Evolutionary conservation across 108 stramenopile species (phyloP).

Genomic region (Aureococcus anophagefferens): DNA sequence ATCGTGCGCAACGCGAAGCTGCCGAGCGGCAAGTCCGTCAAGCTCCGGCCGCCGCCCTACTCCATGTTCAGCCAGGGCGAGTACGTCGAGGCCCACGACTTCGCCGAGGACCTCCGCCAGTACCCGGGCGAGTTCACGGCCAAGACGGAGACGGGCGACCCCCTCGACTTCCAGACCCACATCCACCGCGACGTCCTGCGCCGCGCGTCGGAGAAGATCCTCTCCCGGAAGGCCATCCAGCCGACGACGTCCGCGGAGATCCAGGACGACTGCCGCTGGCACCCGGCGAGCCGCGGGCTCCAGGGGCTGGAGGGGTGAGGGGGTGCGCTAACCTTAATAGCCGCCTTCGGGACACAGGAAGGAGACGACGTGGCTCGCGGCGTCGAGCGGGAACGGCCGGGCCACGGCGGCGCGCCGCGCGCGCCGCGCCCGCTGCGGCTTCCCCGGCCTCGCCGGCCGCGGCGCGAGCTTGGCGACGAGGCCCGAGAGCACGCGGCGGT

Average conservation of each 20-base stretch:
- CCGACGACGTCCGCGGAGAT: not conserved
- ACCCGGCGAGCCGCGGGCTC: no score
- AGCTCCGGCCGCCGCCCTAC: constrained; percentile 19
- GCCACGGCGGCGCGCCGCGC: no score
- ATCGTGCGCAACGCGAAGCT: constrained; percentile 33
- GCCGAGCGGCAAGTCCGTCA: constrained; percentile 23
- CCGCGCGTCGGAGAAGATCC: not conserved
- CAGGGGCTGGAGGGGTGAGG: no score
- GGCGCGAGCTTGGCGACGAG: no score
- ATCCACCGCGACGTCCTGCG: not conserved
- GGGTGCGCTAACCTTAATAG: no score
- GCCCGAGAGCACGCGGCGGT: no score
- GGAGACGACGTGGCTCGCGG: no score
- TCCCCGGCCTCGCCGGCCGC: no score
- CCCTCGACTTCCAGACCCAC: not conserved
- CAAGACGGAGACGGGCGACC: not conserved
- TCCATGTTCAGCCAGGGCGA: constrained; percentile 17
- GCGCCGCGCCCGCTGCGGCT: no score
- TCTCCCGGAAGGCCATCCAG: not conserved
- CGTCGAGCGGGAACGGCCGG: no score
- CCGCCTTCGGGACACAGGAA: no score
- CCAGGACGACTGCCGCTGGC: not conserved
- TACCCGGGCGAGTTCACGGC: not conserved
- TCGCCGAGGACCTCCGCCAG: not conserved
- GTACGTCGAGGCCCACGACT: constrained; percentile 21